Base-by-base conservation (phyloP, 1,139 yeast genomes). In the Magnusiomyces clavatus region DNA sequence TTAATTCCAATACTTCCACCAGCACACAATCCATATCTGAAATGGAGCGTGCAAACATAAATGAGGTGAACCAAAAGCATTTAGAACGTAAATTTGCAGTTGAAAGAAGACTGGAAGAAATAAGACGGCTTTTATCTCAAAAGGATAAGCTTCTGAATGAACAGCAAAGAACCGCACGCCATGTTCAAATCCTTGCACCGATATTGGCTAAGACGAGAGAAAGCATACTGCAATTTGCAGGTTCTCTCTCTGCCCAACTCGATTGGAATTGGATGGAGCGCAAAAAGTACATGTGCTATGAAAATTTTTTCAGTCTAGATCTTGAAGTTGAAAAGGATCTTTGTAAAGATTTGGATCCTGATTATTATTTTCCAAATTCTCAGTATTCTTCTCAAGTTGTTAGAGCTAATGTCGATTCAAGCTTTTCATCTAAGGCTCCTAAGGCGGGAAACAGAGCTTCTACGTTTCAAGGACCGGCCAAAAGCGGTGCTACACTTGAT, bases 241-340 rank as follows among this genome's bases (percentile, higher is more conserved):
- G 76, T 41, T 68, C 73, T 51, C 62, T 78, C 52, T 69, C 75
- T n/a, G 72, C 77, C 17, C 73, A 76, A 56, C 62, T 81, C 48
- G 81, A 79, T 52, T 77, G 81, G 79, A 65, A 76, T 43, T 74
- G 80, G 71, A 74, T 74, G 56, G 83, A 81, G 53, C 64, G 74
- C 20, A 71, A 75, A 51, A 69, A 78, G 51, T 69, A 73, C 42
- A 62, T 65, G 31, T 69, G 73, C 39, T 77, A 77, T 61, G 60
- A 66, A 29, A 67, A 66, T 43, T 64, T 77, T 24, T 64, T 79
- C 52, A 62, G 62, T 34, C 62, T 64, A 52, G 72, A 69, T 50
- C 57, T 61, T 41, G 61, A 60, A 31, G 54, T 62, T 11, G 69
- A 65, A 42, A 48, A 47, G 14, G 64, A 56, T 31, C 51, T 58